A percentile compares a stretch with the other conserved stretches of the same genome.
Conservation (phyloP, 192 early-diverging fungal genomes). For the Diversispora eburnea region DNA sequence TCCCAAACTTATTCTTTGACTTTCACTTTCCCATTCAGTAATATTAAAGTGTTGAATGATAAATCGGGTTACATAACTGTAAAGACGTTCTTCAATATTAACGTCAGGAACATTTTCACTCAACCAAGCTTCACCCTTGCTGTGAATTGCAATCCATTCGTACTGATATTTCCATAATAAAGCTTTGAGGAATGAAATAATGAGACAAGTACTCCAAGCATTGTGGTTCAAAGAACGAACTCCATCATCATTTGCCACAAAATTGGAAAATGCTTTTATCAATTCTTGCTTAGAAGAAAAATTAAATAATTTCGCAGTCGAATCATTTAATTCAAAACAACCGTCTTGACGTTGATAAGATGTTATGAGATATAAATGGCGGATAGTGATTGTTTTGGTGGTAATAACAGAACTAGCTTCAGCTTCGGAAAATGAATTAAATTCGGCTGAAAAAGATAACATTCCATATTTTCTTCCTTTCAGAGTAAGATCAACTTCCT, state of each 20-base stretch:
- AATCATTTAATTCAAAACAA: conserved; percentile 15
- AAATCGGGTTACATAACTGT: not conserved
- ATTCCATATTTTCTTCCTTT: conserved; percentile 58
- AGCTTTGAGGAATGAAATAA: conserved; percentile 20
- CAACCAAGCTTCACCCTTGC: conserved; percentile 13
- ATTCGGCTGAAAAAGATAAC: conserved; percentile 54
- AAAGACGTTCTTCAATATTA: conserved; percentile 20
- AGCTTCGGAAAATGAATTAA: conserved; percentile 45
- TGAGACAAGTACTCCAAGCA: not conserved
- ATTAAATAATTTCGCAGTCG: conserved; percentile 13
- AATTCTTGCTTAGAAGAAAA: conserved; percentile 3
- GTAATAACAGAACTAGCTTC: not conserved
- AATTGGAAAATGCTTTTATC: not conserved
- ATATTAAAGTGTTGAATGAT: conserved; percentile 21
- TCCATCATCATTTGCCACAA: not conserved
- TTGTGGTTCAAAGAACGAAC: not conserved
- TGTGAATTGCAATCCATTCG: conserved; percentile 8
- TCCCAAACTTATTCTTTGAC: conserved; percentile 3
- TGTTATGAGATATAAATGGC: conserved; percentile 1
- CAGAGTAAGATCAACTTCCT: conserved; percentile 2
- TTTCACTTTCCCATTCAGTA: conserved; percentile 8
- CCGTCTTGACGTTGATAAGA: conserved; percentile 22
- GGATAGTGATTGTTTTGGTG: not conserved
- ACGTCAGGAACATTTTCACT: conserved; percentile 3
- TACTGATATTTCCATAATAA: conserved; percentile 8